These are phyloP conservation scores for Colletotrichum limetticola DNA, from an alignment of 2,329 filamentous ascomycete genomes.

Conservation along the genomic window DNA sequence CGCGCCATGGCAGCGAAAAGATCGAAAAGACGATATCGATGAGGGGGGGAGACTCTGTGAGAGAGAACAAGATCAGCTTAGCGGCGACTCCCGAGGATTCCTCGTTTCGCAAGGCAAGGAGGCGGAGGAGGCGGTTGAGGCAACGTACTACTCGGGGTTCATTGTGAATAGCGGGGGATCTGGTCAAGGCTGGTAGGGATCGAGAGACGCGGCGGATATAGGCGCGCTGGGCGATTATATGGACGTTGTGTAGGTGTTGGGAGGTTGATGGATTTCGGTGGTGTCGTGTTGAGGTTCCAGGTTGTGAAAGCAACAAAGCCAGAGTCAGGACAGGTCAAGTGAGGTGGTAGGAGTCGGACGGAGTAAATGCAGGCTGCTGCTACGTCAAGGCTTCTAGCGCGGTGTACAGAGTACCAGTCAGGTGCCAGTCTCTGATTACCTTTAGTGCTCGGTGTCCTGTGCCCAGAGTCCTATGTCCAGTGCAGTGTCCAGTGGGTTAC, in stretches of 20 bases:
- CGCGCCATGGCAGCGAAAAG: slow-evolving; percentile 4
- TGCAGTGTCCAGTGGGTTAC: slow-evolving; percentile 1
- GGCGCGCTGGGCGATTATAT: slow-evolving; percentile 23
- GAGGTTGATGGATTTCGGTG: slow-evolving; percentile 25
- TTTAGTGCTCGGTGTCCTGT: slow-evolving; percentile 11
- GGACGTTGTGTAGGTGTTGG: slow-evolving; percentile 22
- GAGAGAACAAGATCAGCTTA: slow-evolving; percentile 37
- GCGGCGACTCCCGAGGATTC: slow-evolving; percentile 17
- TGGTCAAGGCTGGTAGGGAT: slow-evolving; percentile 27
- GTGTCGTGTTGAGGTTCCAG: slow-evolving; percentile 35
- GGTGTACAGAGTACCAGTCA: not conserved
- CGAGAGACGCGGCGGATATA: slow-evolving; percentile 2
- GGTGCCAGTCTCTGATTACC: slow-evolving; percentile 8
- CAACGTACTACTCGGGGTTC: slow-evolving; percentile 91
- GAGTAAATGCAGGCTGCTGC: slow-evolving; percentile 34
- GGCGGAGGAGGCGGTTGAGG: slow-evolving; percentile 26
- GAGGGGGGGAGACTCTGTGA: slow-evolving; percentile 9
- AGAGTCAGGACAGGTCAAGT: slow-evolving; percentile 26
- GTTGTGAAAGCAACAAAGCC: slow-evolving; percentile 34
- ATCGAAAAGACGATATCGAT: slow-evolving; percentile 6
- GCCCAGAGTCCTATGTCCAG: slow-evolving; percentile 21
- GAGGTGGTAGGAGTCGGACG: slow-evolving; percentile 30
- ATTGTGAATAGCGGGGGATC: slow-evolving; percentile 64
- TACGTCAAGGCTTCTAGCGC: slow-evolving; percentile 35
- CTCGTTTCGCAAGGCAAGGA: slow-evolving; percentile 4